phyloP scores from a whole-genome alignment of 2,329 filamentous ascomycete genomes.

The Metarhizium album region DNA sequence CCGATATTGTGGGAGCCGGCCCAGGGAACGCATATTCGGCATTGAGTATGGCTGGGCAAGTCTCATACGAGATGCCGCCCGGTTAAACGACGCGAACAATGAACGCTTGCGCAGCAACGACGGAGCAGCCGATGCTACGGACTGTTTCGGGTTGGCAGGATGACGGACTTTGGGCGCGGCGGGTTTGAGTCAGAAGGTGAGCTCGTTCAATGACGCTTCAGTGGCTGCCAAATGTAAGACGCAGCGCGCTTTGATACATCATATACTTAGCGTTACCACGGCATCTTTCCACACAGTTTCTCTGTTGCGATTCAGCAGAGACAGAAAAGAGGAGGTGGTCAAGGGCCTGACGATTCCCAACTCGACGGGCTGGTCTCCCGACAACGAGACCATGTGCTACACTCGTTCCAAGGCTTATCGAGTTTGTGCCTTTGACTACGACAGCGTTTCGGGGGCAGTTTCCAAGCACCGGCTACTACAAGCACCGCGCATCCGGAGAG shows the following conservation, averaged over 20 bases:
- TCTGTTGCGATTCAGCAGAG: slow-evolving; percentile 59
- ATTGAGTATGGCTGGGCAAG: slow-evolving; percentile 76
- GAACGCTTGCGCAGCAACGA: slow-evolving; percentile 64
- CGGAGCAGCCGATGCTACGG: slow-evolving; percentile 69
- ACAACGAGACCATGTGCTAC: slow-evolving; percentile 67
- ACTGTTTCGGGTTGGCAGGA: slow-evolving; percentile 74
- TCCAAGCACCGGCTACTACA: slow-evolving; percentile 59
- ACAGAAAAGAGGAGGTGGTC: slow-evolving; percentile 48
- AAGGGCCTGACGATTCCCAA: slow-evolving; percentile 69
- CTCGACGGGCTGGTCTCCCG: slow-evolving; percentile 68
- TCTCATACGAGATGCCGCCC: slow-evolving; percentile 47
- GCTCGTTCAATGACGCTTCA: slow-evolving; percentile 13
- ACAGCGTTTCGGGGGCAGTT: slow-evolving; percentile 49
- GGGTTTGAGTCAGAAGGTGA: slow-evolving; percentile 50
- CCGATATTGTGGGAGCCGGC: slow-evolving; percentile 61
- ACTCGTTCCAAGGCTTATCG: slow-evolving; percentile 64
- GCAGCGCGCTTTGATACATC: neutral
- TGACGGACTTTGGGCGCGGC: slow-evolving; percentile 61
- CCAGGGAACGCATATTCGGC: slow-evolving; percentile 58
- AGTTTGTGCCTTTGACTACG: slow-evolving; percentile 68
- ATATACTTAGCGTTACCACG: too few relatives aligned
- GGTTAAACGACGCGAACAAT: slow-evolving; percentile 33
- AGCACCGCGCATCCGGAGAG: slow-evolving; percentile 51
- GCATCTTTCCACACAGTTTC: slow-evolving; percentile 40
- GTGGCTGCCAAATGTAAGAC: neutral